Conservation (phyloP, 176 grass and related monocot species). For the Hyparrhenia diplandra region DNA sequence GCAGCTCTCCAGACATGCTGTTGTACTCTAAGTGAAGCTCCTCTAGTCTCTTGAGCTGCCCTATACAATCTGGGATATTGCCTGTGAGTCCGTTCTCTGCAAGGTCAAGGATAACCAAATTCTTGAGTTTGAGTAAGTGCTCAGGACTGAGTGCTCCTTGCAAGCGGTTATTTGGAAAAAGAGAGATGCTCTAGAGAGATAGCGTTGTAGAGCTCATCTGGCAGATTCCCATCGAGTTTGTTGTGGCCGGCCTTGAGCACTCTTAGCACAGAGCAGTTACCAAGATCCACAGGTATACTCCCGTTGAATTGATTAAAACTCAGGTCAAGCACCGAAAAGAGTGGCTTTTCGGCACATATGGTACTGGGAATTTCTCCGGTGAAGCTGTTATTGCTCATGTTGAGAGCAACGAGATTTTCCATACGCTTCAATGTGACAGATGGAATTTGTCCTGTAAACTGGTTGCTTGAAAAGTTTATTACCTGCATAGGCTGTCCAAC, state of each 20-base stretch:
- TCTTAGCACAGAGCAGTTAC: constrained; percentile 3
- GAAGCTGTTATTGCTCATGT: constrained; percentile 34
- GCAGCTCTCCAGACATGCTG: constrained; percentile 20
- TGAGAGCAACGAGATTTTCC: constrained; percentile 10
- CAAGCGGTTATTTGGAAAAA: constrained; percentile 4
- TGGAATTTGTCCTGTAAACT: constrained; percentile 2
- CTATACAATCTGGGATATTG: constrained; percentile 6
- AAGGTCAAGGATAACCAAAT: constrained; percentile 24
- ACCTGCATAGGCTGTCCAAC: background rate
- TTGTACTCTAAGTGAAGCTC: constrained; percentile 28
- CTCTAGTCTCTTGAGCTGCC: constrained; percentile 26
- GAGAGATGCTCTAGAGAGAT: constrained; percentile 19
- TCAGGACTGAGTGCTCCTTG: background rate
- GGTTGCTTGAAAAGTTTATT: constrained; percentile 36
- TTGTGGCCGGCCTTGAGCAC: constrained; percentile 22
- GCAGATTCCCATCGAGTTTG: background rate
- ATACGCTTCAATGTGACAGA: background rate
- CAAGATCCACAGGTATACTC: background rate
- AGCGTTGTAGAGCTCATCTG: constrained; percentile 17
- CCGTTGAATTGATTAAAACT: constrained; percentile 23
- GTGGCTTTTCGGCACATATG: background rate
- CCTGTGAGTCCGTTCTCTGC: background rate
- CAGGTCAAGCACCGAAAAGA: constrained; percentile 14
- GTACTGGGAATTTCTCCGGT: background rate
- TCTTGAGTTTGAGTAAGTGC: background rate